phyloP scores from a whole-genome alignment of 2,329 filamentous ascomycete genomes.

The Calycina marina region DNA sequence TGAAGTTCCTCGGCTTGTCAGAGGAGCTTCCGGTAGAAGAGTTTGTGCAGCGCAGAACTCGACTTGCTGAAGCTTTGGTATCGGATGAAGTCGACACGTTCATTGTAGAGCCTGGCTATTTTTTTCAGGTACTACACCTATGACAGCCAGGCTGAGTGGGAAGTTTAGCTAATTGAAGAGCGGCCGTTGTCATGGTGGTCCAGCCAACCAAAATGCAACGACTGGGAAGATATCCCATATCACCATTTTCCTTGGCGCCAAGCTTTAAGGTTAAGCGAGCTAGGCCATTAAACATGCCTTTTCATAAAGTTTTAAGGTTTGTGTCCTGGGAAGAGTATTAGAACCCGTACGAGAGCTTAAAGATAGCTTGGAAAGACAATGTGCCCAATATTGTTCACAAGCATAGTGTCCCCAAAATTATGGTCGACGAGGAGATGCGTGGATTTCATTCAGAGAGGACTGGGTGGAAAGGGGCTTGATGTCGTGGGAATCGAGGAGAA shows the following conservation, averaged over 20 bases:
- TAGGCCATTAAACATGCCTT: slow-evolving; percentile 42
- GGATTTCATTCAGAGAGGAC: slow-evolving; percentile 45
- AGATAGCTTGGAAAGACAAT: slow-evolving; percentile 24
- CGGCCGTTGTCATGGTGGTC: slow-evolving; percentile 46
- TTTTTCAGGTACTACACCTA: slow-evolving; percentile 50
- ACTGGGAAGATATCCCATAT: slow-evolving; percentile 32
- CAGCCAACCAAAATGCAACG: slow-evolving; percentile 26
- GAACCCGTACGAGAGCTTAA: slow-evolving; percentile 44
- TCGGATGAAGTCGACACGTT: slow-evolving; percentile 40
- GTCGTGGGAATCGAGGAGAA: slow-evolving; percentile 36
- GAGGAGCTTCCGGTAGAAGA: slow-evolving; percentile 33
- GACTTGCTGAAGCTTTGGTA: slow-evolving; percentile 39
- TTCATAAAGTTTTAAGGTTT: slow-evolving; percentile 33
- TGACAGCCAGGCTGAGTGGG: slow-evolving; percentile 45
- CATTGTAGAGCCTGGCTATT: slow-evolving; percentile 47
- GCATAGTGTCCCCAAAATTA: slow-evolving; percentile 26
- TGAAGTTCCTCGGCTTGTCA: slow-evolving; percentile 35
- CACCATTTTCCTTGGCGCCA: slow-evolving; percentile 42
- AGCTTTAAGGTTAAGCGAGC: slow-evolving; percentile 46
- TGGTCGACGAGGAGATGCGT: slow-evolving; percentile 53
- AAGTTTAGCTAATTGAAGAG: slow-evolving; percentile 51
- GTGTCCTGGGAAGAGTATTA: slow-evolving; percentile 50
- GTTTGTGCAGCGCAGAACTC: slow-evolving; percentile 38
- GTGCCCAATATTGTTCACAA: slow-evolving; percentile 9
- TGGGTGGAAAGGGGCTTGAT: slow-evolving; percentile 37